A percentile compares a stretch with the other conserved stretches of the same genome.
Evolutionary conservation across 805 yeast genomes (phyloP).

Genomic region (Wickerhamomyces chambardii): DNA sequence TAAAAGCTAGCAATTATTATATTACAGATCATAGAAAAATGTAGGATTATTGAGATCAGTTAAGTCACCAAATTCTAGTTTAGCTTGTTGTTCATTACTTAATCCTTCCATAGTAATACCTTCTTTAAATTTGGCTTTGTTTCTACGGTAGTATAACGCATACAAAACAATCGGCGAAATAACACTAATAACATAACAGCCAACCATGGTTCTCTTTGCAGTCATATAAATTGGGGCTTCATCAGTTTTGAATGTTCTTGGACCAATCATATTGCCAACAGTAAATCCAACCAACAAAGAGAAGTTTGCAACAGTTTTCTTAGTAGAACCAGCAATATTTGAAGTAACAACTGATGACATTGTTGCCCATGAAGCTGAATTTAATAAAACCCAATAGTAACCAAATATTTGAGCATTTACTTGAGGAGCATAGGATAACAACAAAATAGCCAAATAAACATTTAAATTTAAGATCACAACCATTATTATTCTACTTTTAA

Average conservation of each 20-base stretch:
- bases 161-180: constrained; percentile 1
- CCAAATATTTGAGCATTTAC: constrained; percentile 4
- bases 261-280: constrained; percentile 46
- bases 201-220: constrained; percentile 33
- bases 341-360: neutral
- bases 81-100: constrained; percentile 17
- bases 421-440: constrained; percentile 1
- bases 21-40: constrained; percentile 22
- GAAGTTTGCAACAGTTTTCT: constrained; percentile 37
- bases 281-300: constrained; percentile 37
- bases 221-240: constrained; percentile 36
- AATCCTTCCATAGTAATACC: constrained; percentile 24
- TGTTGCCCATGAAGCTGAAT: constrained; percentile 1
- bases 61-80: constrained; percentile 28
- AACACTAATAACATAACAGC: constrained; percentile 20
- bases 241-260: constrained; percentile 32
- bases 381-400: constrained; percentile 3
- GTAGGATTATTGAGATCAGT: constrained; percentile 32
- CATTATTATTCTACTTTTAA: neutral
- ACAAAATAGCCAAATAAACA: neutral
- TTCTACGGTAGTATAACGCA: neutral
- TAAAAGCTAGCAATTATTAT: no score
- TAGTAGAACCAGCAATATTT: constrained; percentile 40
- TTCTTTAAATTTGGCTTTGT: constrained; percentile 3
- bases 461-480: neutral